Evolutionary conservation across 2,329 filamentous ascomycete species (phyloP), one percentile per base, ranked within the genome.

Genomic region (Beauveria brongniartii): DNA sequence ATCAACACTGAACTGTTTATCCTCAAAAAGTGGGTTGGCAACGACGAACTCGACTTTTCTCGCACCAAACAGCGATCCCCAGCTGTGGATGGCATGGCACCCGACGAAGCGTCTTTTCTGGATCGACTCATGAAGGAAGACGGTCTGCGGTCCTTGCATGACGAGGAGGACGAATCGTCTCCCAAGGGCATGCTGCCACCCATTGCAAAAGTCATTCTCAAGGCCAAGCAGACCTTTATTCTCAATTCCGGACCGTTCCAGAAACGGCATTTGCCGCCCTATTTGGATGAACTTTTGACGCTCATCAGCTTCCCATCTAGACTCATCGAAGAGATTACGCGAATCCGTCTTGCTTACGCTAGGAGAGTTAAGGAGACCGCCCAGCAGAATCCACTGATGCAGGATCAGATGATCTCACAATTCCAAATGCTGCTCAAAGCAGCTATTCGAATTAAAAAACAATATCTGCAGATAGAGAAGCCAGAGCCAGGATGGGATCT

Each of bases 231-330:
- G 63, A 96, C 93, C 0, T 80, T 97, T 52, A 96, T 97, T 52
- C 80, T 86, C 66, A 96, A 96, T 70, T 90, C 91, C 3, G 85
- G 86, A 63, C 86, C 87, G 1, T 99, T 97, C 71, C 86, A 88
- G 46, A 90, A 92, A 69, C 87, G 93, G 5, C 93, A 99, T 75
- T 79, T 99, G 18, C 94, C 94, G 7, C 92, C 92, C 0, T 97
- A 97, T 71, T 95, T 99, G 62, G 94, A 99, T 71, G 94, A 99
- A 73, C 82, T 99, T 50, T 84, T 97, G 52, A 97, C 91, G 0
- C 80, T 99, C 48, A 96, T 99, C 79, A 97, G 96, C 75, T 99
- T 99, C 69, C 94, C 94, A 1, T 96, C 92, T 1, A 88, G 94
- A 9, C 82, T 99, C 41, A 94, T 99, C 46, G 92, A 97, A 74